Base-by-base conservation (phyloP, 163 green algal species). In the Volvox carteri region DNA sequence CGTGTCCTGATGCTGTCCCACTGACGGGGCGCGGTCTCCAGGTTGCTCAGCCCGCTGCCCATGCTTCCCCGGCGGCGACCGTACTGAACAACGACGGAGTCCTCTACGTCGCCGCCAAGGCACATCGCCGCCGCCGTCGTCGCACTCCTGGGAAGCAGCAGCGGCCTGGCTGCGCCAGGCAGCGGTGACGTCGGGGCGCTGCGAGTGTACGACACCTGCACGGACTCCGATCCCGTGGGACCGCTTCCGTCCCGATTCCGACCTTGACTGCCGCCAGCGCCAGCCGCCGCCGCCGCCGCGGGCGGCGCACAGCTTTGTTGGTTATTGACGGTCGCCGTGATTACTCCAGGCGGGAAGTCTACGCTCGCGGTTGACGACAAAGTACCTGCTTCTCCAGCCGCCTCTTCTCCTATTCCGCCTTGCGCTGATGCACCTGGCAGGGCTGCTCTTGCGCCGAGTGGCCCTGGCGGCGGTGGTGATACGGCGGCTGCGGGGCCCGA, bases 171-270 rank as follows among this genome's bases (percentile, higher is more conserved):
- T n/a, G n/a, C n/a, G n/a, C n/a, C n/a, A n/a, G n/a, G 67, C 30
- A 76, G 33, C 2, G 67, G 67, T 30, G 67, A 76, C 67, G 67
- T 33, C 37, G 30, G 67, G 30, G 67, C 67, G 67, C 67, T 76
- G 67, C 67, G 67, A 7, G 30, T 28, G 60, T 28, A 72, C 37
- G 60, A 37, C 19, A 4, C 54, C 54, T 65, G 54, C 28, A 23
- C n/a, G n/a, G n/a, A n/a, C n/a, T n/a, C 54, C 54, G 28, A 65
- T 11, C 54, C 54, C 54, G 54, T 12, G 28, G 54, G 54, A 19
- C 7, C 5, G 54, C 54, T 12, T 4, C 25, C 54, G 7, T 23
- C 54, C 7, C 19, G 3, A 65, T 23, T 65, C 19, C 6, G 54
- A 65, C 8, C 6, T 30, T 23, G 4, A 65, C 6, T 19, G 54